Evolutionary conservation across 495 filamentous ascomycete genomes (phyloP), one percentile per base, ranked within the genome.

Genomic region (Penicillium riverlandense): DNA sequence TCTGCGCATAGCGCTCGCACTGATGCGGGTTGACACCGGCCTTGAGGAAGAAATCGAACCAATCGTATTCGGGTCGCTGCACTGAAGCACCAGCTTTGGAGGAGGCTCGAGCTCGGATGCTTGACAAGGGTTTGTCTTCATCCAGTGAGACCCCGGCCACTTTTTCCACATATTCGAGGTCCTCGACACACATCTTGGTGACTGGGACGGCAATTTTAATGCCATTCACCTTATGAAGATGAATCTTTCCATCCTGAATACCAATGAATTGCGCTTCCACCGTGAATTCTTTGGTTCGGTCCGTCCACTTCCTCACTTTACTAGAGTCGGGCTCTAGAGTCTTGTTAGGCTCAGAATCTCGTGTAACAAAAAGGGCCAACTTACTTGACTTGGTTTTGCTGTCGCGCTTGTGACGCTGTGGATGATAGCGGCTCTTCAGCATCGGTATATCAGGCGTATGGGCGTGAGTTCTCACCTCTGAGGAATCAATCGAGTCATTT

Each of bases 191-290:
- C 92, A 99, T 99, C 63, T 97, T 97, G 8, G 79, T 65, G 32
- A 96, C 79, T 16, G 92, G 91, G 4, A 99, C 92, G 7, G 92
- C 92, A 64, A 99, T 99, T 63, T 96, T 96, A 38, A 99, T 88
- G 9, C 92, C 92, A 57, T 99, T 99, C 60, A 83, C 72, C 71
- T 99, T 99, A 70, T 99, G 92, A 6, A 99, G 74, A 64, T 97
- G 92, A 49, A 99, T 92, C 70, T 99, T 97, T 37, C 89, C 88
- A 61, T 97, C 92, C 27, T 67, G 62, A 15, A 96, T 71, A 12
- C 90, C 94, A 46, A 97, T 82, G 59, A 96, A 99, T 57, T 99
- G 88, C 8, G 92, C 92, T 44, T 99, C 92, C 45, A 99, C 92
- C 47, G 89, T 96, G 66, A 99, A 99, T 9, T 88, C 87, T 52